phyloP scores from a whole-genome alignment of 345 rosid genomes.

The Heritiera fomes region DNA sequence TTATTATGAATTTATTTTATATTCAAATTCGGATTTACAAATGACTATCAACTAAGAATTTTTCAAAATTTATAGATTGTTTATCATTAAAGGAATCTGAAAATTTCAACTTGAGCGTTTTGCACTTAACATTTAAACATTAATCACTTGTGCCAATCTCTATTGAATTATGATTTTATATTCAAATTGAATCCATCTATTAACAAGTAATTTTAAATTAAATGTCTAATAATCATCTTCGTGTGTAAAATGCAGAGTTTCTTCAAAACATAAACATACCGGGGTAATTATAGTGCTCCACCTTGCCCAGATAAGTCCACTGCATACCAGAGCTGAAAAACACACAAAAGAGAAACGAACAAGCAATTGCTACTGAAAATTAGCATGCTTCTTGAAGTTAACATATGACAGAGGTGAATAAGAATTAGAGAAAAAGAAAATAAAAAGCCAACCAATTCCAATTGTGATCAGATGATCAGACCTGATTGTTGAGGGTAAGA shows the following conservation, averaged over 20 bases:
- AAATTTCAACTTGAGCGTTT: no score
- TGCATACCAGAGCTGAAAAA: conserved; percentile 27
- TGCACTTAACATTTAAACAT: no score
- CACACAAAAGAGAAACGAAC: not conserved
- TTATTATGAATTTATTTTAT: no score
- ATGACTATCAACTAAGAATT: no score
- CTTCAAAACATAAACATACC: conserved; percentile 18
- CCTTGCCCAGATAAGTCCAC: conserved; percentile 33
- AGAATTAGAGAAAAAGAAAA: not conserved
- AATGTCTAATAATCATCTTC: not conserved
- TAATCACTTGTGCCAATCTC: no score
- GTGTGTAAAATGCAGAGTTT: not conserved
- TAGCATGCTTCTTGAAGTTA: not conserved
- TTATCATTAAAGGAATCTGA: no score
- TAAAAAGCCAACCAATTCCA: not conserved
- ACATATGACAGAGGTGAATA: not conserved
- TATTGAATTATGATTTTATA: no score
- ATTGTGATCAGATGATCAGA: not conserved
- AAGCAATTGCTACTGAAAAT: not conserved
- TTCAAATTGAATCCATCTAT: no score
- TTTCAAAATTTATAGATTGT: no score
- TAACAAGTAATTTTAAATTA: no score
- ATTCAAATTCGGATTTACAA: no score
- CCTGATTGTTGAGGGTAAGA: conserved; percentile 55
- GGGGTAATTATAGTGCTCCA: conserved; percentile 31